These are phyloP conservation scores for Camelina laxa DNA, from an alignment of 345 rosid genomes.

Conservation along the genomic window DNA sequence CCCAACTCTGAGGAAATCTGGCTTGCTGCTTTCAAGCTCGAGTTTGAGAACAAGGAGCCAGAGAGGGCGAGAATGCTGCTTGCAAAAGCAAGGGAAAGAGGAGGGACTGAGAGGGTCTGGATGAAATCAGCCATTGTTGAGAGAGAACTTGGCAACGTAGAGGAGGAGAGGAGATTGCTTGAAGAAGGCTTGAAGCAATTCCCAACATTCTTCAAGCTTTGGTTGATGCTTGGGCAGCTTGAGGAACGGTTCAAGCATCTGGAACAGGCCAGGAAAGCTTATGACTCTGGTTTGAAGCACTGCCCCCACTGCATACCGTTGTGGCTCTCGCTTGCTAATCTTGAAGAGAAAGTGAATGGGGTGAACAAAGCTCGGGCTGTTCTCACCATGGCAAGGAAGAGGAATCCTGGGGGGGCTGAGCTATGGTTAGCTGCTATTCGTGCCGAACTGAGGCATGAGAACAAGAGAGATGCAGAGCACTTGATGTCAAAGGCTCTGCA, in stretches of 20 bases:
- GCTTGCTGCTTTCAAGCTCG: conserved; percentile 4
- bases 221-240: conserved; percentile 1
- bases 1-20: not conserved
- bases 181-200: not conserved
- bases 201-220: not conserved
- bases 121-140: conserved; percentile 2
- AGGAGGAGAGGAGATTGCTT: not conserved
- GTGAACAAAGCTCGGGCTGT: not conserved
- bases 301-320: not conserved
- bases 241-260: conserved; percentile 4
- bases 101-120: not conserved
- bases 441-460: not conserved
- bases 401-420: not conserved
- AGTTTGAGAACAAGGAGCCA: not conserved
- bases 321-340: not conserved
- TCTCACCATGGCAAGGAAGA: not conserved
- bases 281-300: not conserved
- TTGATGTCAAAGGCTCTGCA: not conserved
- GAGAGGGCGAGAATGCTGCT: conserved; percentile 2
- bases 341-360: conserved; percentile 1
- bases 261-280: conserved; percentile 3
- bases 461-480: not conserved
- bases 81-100: conserved; percentile 2
- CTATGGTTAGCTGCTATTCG: not conserved
- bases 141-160: not conserved